phyloP scores from a whole-genome alignment of 257 asterid genomes.

The Coffea eugenioides region DNA sequence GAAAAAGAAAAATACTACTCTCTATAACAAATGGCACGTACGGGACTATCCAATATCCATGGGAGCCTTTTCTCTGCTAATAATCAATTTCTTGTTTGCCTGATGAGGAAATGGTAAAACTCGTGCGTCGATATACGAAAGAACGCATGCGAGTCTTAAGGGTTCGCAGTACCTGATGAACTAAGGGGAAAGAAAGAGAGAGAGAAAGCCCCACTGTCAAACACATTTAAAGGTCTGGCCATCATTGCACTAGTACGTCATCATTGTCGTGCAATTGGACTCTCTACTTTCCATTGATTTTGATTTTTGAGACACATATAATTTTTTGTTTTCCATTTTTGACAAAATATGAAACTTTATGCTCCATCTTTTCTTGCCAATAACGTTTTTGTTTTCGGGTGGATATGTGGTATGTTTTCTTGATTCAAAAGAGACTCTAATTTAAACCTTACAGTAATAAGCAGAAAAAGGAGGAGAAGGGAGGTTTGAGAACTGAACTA shows the following conservation, averaged over 20 bases:
- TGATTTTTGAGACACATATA: neutral
- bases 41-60: no score
- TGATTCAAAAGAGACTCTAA: no score
- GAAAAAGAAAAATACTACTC: no score
- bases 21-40: neutral
- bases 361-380: neutral
- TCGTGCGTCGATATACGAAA: constrained; percentile 6
- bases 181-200: neutral
- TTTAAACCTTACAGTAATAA: no score
- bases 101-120: neutral
- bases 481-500: no score
- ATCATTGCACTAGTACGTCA: constrained; percentile 63
- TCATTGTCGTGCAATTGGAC: constrained; percentile 34
- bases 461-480: no score
- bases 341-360: neutral
- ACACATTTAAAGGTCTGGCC: constrained; percentile 39
- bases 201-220: constrained; percentile 40
- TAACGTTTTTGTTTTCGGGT: no score
- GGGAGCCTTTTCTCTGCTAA: neutral
- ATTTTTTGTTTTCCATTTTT: neutral
- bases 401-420: no score
- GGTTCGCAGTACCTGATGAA: constrained; percentile 46
- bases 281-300: neutral
- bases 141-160: neutral
- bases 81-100: neutral